Evolutionary conservation across 805 yeast species (phyloP), one percentile per base, ranked within the genome.

Genomic region (Candida railenensis): DNA sequence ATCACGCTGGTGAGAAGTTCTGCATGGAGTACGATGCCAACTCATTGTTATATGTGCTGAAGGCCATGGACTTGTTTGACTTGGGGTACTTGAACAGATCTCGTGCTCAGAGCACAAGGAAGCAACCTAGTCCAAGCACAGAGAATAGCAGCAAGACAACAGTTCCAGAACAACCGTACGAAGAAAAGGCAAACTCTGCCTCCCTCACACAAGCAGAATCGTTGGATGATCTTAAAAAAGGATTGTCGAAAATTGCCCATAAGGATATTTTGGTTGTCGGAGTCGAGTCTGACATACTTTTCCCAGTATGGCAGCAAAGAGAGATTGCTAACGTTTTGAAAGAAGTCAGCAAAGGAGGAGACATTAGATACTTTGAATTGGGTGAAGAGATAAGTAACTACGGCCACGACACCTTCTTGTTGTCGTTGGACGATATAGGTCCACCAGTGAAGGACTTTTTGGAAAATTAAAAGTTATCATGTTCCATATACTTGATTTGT

Each of bases 41-140:
- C 62, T 89, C 96, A 3, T 76, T 91, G 55, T 73, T 90, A 42
- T 90, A 91, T 63, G 81, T 91, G 11, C 86, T 91, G 50, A 91
- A 91, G 65, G 96, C 96, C 1, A 91, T 91, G 97, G 97, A 91
- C 63, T 68, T 91, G 59, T 91, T 91, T 65, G 97, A 91, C 61
- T 67, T 91, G 55, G 86, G 96, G 3, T 43, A 46, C 1, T 54
- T 57, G 4, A 80, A 78, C 57, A 65, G 81, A 51, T 37, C 55
- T 0, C 65, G 67, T 44, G 86, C 88, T 1, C 30, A 30, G 1
- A 50, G 53, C 2, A 69, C 73, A 30, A 67, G 86, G 52, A 16
- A 18, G 22, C 21, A 5, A 7, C 21, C 12, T 14, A 12, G 7
- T 7, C 39, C 39, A 15, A 21, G 30, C 30, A 7, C 30, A 5